Base-by-base conservation (phyloP, 495 filamentous ascomycete species). In the Talaromyces thailandensis region DNA sequence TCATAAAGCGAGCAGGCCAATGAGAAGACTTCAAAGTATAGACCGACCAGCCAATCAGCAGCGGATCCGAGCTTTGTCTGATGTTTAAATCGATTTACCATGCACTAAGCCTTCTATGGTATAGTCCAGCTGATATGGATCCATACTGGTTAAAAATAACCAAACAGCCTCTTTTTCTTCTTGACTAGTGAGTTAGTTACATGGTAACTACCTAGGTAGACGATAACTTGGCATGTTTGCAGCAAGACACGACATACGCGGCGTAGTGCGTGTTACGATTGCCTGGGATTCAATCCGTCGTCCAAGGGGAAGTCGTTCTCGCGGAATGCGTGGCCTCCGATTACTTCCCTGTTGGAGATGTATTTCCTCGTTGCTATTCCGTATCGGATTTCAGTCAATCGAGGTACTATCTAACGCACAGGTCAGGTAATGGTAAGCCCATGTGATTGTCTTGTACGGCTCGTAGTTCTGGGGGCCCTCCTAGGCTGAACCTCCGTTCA, bases 71-170 rank as follows among this genome's bases (percentile, higher is more conserved):
- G 51, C n/a, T 28, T n/a, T 55, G 11, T 18, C 51, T 26, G 51
- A 28, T 55, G 12, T 26, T 25, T 55, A 23, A 26, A 16, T 16
- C 16, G 35, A 40, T 40, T 40, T 40, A 12, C 35, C 51, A 12
- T 55, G 23, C 51, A 55, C 51, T 55, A 55, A 26, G 23, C 51
- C 23, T n/a, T 12, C 6, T 16, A 2, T 9, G 24, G 51, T 5
- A 14, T 55, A 57, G 55, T 7, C 2, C 29, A 3, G n/a, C n/a
- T n/a, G n/a, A n/a, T n/a, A n/a, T n/a, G n/a, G n/a, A 35, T 57
- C 16, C 18, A 21, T 31, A 51, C 18, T 57, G 29, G 26, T 57
- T 57, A 57, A 57, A 57, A 57, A 55, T 55, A 55, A 55, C 51
- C 51, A 55, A 26, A 26, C 11, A 55, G 23, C 23, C 16, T 55